A percentile compares a stretch with the other conserved stretches of the same genome.
phyloP scores from a whole-genome alignment of 208 protist species.

The Blechomonas ayalai region DNA sequence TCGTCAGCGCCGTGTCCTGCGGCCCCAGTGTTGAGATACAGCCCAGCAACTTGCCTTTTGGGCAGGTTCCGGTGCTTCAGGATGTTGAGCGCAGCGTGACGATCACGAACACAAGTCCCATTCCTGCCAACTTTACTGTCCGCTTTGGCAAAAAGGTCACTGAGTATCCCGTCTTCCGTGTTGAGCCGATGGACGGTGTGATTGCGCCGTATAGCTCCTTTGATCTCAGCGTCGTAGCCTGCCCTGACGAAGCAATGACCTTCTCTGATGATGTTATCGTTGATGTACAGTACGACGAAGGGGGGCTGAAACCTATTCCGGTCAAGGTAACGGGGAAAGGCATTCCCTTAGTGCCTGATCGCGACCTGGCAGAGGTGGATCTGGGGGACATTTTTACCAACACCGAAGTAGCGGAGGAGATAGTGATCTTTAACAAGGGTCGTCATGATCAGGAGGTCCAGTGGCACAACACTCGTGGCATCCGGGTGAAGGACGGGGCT shows the following conservation, averaged over 20 bases:
- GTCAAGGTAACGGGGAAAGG: constrained; percentile 85
- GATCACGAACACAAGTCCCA: constrained; percentile 82
- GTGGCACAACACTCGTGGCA: constrained; percentile 75
- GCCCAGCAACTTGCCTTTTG: constrained; percentile 56
- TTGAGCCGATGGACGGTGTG: constrained; percentile 39
- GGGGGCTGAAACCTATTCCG: constrained; percentile 25
- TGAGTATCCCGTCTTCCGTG: constrained; percentile 14
- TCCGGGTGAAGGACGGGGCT: constrained; percentile 59
- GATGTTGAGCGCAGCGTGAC: constrained; percentile 25
- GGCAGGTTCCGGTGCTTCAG: constrained; percentile 54
- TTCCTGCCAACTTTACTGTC: constrained; percentile 46
- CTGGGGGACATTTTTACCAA: constrained; percentile 91
- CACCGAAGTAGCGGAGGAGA: constrained; percentile 22
- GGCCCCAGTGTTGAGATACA: constrained; percentile 71
- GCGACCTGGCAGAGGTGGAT: constrained; percentile 40
- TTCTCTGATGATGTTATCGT: constrained; percentile 82
- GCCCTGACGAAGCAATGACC: constrained; percentile 82
- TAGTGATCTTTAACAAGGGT: constrained; percentile 89
- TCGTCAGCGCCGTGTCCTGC: constrained; percentile 61
- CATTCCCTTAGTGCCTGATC: constrained; percentile 77
- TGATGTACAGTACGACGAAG: constrained; percentile 37
- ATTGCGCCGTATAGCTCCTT: constrained; percentile 53
- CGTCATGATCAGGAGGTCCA: constrained; percentile 79
- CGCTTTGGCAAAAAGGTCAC: constrained; percentile 4
- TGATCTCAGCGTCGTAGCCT: constrained; percentile 51